A percentile compares a stretch with the other conserved stretches of the same genome.
These are phyloP conservation scores for Verticillium alfalfae DNA, from an alignment of 2,329 filamentous ascomycete species.

Conservation along the genomic window DNA sequence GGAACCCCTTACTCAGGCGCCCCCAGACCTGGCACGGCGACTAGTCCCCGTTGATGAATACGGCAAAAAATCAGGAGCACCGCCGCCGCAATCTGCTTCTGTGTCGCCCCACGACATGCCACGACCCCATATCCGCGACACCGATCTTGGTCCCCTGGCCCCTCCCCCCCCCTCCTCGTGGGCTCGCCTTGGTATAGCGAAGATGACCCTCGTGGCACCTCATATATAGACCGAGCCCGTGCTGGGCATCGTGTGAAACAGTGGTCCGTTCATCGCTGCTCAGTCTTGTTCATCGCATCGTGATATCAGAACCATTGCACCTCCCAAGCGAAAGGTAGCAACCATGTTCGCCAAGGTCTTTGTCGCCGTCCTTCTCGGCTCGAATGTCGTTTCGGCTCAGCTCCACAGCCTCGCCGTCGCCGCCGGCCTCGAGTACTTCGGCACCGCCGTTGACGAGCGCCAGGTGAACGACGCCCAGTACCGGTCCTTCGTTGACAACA, in stretches of 20 bases:
- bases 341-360: conserved; percentile 11
- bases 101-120: not conserved
- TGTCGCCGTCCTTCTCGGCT: conserved; percentile 6
- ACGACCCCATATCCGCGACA: not conserved
- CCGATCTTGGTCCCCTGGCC: not conserved
- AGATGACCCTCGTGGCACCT: not conserved
- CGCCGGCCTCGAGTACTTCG: conserved; percentile 10
- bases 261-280: not conserved
- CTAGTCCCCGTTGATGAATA: not conserved
- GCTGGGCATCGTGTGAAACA: not conserved
- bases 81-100: not conserved
- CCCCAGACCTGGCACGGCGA: not conserved
- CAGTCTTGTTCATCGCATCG: not conserved
- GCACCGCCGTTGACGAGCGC: conserved; percentile 8
- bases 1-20: not conserved
- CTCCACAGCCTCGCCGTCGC: conserved; percentile 2
- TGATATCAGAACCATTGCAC: not conserved
- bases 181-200: not conserved
- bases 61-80: not conserved
- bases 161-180: not conserved
- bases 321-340: not conserved
- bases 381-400: conserved; percentile 6
- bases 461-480: conserved; percentile 1
- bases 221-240: not conserved
- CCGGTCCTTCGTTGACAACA: conserved; percentile 4